These are phyloP conservation scores for Musa itinerans DNA, from an alignment of 176 grass and related monocot species.

Conservation along the genomic window DNA sequence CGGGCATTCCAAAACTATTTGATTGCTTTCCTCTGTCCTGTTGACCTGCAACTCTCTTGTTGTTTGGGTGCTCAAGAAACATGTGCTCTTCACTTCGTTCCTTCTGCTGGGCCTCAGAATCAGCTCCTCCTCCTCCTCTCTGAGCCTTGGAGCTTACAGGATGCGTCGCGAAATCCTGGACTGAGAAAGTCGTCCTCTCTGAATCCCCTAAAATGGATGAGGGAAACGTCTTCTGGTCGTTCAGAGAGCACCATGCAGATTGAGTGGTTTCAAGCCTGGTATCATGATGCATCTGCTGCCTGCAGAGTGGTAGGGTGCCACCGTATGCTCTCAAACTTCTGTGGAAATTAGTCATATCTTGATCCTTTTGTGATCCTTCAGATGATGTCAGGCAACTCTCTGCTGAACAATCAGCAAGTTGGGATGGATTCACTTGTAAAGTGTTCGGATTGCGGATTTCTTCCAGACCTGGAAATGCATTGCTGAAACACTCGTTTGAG, in stretches of 20 bases:
- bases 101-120: background rate
- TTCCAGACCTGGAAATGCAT: constrained; percentile 26
- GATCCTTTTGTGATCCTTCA: constrained; percentile 69
- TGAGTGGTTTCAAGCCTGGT: background rate
- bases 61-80: constrained; percentile 35
- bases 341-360: constrained; percentile 14
- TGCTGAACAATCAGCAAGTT: constrained; percentile 53
- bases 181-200: background rate
- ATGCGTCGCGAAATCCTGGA: constrained; percentile 33
- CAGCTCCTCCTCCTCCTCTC: constrained; percentile 29
- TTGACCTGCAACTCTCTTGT: constrained; percentile 31
- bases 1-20: constrained; percentile 26
- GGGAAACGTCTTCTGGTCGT: background rate
- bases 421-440: constrained; percentile 23
- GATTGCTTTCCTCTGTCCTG: constrained; percentile 26
- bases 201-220: background rate
- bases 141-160: constrained; percentile 41
- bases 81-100: constrained; percentile 19
- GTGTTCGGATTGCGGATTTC: constrained; percentile 34
- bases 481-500: constrained; percentile 36
- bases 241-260: background rate
- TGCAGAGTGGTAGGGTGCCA: background rate
- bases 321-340: background rate
- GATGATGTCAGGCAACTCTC: constrained; percentile 71
- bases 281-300: background rate